A percentile compares a stretch with the other conserved stretches of the same genome.
Conservation (phyloP, 495 filamentous ascomycete genomes). For the Penicillium roqueforti region DNA sequence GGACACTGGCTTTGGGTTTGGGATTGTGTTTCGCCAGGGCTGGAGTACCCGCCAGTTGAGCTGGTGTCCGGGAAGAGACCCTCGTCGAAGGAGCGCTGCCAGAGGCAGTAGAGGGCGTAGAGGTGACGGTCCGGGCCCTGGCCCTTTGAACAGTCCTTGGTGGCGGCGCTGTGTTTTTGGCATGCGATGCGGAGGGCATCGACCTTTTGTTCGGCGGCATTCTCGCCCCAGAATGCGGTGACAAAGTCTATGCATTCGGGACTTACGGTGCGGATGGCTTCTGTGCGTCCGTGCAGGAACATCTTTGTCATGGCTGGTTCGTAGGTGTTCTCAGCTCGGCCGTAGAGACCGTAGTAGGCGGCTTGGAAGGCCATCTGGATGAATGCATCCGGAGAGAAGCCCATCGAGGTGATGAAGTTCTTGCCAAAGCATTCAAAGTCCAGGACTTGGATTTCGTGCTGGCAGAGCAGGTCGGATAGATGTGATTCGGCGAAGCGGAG, state of each 20-base stretch:
- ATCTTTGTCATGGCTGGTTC: conserved; percentile 98
- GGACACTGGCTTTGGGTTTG: conserved; percentile 19
- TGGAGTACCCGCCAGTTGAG: conserved; percentile 51
- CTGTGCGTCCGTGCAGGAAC: conserved; percentile 89
- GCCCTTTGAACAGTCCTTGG: conserved; percentile 84
- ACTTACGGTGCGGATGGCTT: conserved; percentile 85
- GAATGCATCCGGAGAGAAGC: conserved; percentile 95
- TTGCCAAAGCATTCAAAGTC: conserved; percentile 90
- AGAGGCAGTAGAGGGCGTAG: conserved; percentile 91
- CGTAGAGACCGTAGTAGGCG: conserved; percentile 96
- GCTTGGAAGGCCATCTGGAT: conserved; percentile 99
- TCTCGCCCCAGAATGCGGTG: conserved; percentile 91
- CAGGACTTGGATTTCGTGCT: conserved; percentile 91
- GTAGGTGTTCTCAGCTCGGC: conserved; percentile 88
- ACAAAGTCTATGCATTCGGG: conserved; percentile 80
- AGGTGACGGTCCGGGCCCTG: conserved; percentile 91
- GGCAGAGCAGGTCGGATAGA: conserved; percentile 89
- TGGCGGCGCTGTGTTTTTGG: conserved; percentile 73
- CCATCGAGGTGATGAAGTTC: conserved; percentile 95
- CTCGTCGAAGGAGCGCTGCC: conserved; percentile 86
- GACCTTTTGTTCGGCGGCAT: conserved; percentile 74
- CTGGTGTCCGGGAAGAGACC: conserved; percentile 54
- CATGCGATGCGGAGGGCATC: conserved; percentile 79
- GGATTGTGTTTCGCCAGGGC: conserved; percentile 39
- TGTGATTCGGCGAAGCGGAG: conserved; percentile 94